Conservation (phyloP, 768 basidiomycete genomes). For the Lactarius hengduanensis region DNA sequence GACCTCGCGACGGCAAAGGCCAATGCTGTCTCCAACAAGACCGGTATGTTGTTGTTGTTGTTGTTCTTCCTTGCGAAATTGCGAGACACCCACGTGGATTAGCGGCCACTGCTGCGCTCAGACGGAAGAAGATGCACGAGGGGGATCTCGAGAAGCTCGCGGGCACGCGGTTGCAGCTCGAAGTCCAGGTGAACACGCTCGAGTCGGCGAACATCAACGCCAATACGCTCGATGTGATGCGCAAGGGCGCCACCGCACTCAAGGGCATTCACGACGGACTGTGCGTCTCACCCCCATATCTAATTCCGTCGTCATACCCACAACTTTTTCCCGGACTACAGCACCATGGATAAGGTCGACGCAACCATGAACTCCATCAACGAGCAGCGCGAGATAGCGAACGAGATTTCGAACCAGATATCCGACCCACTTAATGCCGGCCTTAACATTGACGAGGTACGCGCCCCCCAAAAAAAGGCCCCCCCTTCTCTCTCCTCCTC, state of each 20-base stretch:
- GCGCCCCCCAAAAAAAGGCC: conserved; percentile 30
- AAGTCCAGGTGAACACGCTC: conserved; percentile 94
- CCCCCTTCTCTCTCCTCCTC: not conserved
- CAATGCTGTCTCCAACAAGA: conserved; percentile 92
- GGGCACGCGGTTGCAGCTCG: conserved; percentile 85
- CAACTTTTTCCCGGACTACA: conserved; percentile 35
- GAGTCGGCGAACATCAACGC: conserved; percentile 97
- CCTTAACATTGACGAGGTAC: conserved; percentile 69
- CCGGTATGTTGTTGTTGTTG: too few relatives aligned
- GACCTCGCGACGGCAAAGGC: conserved; percentile 88
- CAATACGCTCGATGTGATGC: conserved; percentile 97
- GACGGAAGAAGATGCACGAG: conserved; percentile 91
- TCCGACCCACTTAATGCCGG: conserved; percentile 63
- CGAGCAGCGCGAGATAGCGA: conserved; percentile 89
- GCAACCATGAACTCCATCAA: conserved; percentile 81
- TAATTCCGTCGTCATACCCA: too few relatives aligned
- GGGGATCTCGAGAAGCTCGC: conserved; percentile 80
- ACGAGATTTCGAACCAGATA: conserved; percentile 89
- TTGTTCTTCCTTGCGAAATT: not conserved
- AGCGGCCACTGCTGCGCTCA: conserved; percentile 89
- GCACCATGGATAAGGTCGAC: conserved; percentile 87
- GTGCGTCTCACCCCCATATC: conserved; percentile 48
- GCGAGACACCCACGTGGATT: conserved; percentile 20
- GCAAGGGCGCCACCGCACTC: conserved; percentile 88
- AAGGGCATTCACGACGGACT: conserved; percentile 86